A percentile compares a stretch with the other conserved stretches of the same genome.
Evolutionary conservation across 2,329 filamentous ascomycete genomes (phyloP).

Genomic region (Huntiella abstrusa): DNA sequence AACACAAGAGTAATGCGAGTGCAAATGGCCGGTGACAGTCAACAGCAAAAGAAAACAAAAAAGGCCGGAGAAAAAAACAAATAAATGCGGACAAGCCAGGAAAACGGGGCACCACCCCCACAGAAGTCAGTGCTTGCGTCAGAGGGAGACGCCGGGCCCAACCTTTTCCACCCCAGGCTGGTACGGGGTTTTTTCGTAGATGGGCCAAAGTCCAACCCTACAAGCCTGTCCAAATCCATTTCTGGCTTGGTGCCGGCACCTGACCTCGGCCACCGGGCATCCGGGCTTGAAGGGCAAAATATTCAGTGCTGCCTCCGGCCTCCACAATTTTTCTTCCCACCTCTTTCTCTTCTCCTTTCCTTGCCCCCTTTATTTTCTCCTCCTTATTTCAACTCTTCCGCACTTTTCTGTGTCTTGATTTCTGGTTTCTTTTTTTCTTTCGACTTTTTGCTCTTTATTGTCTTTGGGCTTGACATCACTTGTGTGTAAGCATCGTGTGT

Average conservation of each 20-base stretch:
- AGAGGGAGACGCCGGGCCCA: background rate
- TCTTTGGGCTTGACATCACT: background rate
- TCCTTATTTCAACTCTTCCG: background rate
- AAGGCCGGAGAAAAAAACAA: background rate
- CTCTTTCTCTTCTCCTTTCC: slow-evolving; percentile 4
- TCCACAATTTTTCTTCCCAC: slow-evolving; percentile 9
- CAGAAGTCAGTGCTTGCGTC: slow-evolving; percentile 1
- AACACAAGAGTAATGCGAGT: too few species aligned
- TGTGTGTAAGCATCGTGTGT: too few species aligned
- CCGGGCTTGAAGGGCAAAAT: slow-evolving; percentile 9
- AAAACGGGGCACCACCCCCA: background rate
- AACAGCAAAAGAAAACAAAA: background rate
- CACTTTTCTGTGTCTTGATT: background rate
- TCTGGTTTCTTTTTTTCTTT: background rate
- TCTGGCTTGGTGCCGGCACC: slow-evolving; percentile 9
- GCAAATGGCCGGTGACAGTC: too few species aligned
- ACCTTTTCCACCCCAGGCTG: background rate
- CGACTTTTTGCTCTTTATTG: background rate
- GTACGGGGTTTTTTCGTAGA: slow-evolving; percentile 1
- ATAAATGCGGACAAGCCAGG: background rate
- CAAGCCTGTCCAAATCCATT: slow-evolving; percentile 4
- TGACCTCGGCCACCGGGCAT: slow-evolving; percentile 12
- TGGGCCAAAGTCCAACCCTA: background rate
- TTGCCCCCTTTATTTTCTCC: slow-evolving; percentile 2
- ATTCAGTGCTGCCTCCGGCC: slow-evolving; percentile 9